These are phyloP conservation scores for Aspergillus cristatus DNA, from an alignment of 495 filamentous ascomycete genomes.

Conservation along the genomic window DNA sequence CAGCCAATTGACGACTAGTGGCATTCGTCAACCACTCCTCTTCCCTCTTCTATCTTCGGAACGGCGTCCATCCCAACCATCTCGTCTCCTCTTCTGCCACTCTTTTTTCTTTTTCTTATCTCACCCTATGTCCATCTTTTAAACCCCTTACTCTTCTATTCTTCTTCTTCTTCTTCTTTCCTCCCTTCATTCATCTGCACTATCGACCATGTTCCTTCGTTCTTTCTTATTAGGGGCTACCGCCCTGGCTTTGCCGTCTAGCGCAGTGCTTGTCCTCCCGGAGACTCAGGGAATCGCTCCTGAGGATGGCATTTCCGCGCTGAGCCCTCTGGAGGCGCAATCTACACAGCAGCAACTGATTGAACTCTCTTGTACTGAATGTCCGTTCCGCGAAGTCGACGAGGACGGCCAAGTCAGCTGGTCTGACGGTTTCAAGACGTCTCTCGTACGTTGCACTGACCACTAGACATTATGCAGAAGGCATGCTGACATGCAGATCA, in stretches of 20 bases:
- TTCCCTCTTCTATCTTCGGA: background rate
- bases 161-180: slow-evolving; percentile 1
- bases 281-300: slow-evolving; percentile 24
- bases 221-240: slow-evolving; percentile 33
- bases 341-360: slow-evolving; percentile 24
- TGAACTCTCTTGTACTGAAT: slow-evolving; percentile 36
- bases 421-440: slow-evolving; percentile 28
- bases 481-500: slow-evolving; percentile 6
- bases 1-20: background rate
- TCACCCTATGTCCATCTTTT: slow-evolving; percentile 1
- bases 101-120: slow-evolving; percentile 1
- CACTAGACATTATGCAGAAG: slow-evolving; percentile 6
- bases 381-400: slow-evolving; percentile 31
- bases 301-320: slow-evolving; percentile 16
- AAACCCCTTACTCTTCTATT: background rate
- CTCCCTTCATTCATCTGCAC: slow-evolving; percentile 3
- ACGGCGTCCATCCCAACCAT: background rate
- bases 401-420: slow-evolving; percentile 25
- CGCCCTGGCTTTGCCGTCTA: slow-evolving; percentile 32
- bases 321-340: slow-evolving; percentile 21
- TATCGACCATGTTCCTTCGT: slow-evolving; percentile 32
- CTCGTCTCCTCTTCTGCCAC: background rate
- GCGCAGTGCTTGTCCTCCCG: slow-evolving; percentile 40
- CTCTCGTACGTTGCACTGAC: slow-evolving; percentile 23
- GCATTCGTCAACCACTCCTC: slow-evolving; percentile 1